Evolutionary conservation across 371 early-diverging fungal species (phyloP).

Genomic region (Parasitella parasitica): DNA sequence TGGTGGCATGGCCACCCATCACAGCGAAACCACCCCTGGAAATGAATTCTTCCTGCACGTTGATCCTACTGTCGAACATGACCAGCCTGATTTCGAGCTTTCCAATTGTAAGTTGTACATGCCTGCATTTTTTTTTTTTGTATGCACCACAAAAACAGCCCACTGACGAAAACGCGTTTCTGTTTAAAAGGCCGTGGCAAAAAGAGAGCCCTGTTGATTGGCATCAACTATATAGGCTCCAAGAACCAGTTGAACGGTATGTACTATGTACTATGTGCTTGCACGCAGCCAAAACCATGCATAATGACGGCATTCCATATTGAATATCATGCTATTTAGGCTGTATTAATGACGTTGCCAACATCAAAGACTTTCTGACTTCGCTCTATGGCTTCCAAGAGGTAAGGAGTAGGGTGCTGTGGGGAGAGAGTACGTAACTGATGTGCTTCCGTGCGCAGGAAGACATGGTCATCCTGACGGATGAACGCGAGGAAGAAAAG

Average conservation of each 20-base stretch:
- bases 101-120: constrained; percentile 63
- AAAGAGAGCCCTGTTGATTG: constrained; percentile 86
- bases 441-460: constrained; percentile 25
- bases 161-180: neutral
- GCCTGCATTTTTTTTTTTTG: no score
- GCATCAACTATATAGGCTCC: constrained; percentile 88
- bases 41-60: constrained; percentile 35
- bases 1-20: constrained; percentile 16
- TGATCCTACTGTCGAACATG: constrained; percentile 28
- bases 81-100: constrained; percentile 46
- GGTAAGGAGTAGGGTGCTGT: constrained; percentile 5
- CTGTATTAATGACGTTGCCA: constrained; percentile 91
- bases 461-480: constrained; percentile 84
- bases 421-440: neutral
- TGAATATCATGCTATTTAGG: constrained; percentile 37
- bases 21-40: constrained; percentile 11
- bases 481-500: constrained; percentile 71
- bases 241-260: constrained; percentile 62
- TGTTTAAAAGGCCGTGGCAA: constrained; percentile 51
- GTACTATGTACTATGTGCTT: no score
- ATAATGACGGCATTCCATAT: neutral
- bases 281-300: no score
- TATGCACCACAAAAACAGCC: no score
- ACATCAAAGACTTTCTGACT: constrained; percentile 74
- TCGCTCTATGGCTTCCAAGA: constrained; percentile 66